Evolutionary conservation across 768 basidiomycete genomes (phyloP).

Genomic region (Floccularia luteovirens): DNA sequence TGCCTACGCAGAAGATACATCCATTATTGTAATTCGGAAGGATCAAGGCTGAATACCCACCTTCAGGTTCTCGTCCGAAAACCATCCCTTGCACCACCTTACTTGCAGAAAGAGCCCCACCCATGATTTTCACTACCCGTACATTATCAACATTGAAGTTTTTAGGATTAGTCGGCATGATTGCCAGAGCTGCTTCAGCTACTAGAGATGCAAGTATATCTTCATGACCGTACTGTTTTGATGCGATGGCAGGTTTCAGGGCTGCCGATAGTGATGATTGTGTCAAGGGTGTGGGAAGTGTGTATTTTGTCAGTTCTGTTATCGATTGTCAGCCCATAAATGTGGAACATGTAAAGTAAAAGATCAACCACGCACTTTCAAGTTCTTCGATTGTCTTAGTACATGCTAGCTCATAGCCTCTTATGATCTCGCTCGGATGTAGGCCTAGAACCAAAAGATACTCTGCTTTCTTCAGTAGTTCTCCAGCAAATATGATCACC

Average conservation of each 20-base stretch:
- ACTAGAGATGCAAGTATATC: conserved; percentile 76
- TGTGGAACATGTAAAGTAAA: conserved; percentile 2
- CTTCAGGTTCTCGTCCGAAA: conserved; percentile 93
- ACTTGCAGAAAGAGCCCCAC: conserved; percentile 79
- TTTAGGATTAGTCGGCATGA: conserved; percentile 84
- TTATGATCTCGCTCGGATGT: conserved; percentile 92
- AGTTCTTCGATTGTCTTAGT: conserved; percentile 80
- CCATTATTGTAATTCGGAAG: not conserved
- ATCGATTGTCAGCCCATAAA: conserved; percentile 2
- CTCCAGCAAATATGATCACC: conserved; percentile 92
- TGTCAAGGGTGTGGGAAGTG: conserved; percentile 66
- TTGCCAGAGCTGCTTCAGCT: conserved; percentile 85
- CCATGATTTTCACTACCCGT: conserved; percentile 98
- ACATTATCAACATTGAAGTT: conserved; percentile 99
- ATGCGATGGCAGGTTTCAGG: conserved; percentile 87
- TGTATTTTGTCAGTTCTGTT: conserved; percentile 62
- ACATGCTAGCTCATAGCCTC: conserved; percentile 91
- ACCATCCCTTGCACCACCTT: conserved; percentile 97
- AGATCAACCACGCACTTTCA: conserved; percentile 57
- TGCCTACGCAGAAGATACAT: conserved; percentile 38
- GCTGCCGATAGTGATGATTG: conserved; percentile 63
- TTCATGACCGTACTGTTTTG: conserved; percentile 96
- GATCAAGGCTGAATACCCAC: conserved; percentile 30
- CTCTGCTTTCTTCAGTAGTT: conserved; percentile 90
- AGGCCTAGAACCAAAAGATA: conserved; percentile 92